Base-by-base conservation (phyloP, 495 filamentous ascomycete species). In the Trichoderma virens region DNA sequence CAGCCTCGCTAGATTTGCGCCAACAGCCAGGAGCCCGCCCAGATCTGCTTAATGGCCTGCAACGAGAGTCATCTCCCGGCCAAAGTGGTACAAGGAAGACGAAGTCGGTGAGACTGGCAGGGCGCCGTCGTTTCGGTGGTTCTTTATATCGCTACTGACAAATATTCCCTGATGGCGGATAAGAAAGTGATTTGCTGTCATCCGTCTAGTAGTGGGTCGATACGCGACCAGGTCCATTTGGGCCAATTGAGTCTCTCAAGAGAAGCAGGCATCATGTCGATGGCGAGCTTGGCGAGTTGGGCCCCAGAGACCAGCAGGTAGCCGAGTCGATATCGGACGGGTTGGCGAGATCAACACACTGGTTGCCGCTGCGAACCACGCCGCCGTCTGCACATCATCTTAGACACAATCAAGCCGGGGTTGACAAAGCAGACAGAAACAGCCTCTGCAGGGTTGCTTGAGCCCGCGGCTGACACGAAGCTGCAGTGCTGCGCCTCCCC, bases 401-500 rank as follows among this genome's bases (percentile, higher is more conserved):
- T 2, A 25, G 18, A 47, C 20, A 23, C 2, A n/a, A 47, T 23
- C 43, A 20, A 20, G 43, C 43, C 43, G 20, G 43, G 43, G 43
- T 23, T 47, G 18, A 5, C 43, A 8, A 13, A 35, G 34, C 34
- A 35, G 34, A 35, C 13, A 13, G 13, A 13, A 35, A 7, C 6
- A 20, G 43, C n/a, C 23, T n/a, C 20, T 47, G 43, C 43, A 47
- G 43, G 43, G 43, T 20, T 25, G n/a, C 6, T 8, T 47, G 18
- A 47, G 9, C 14, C 14, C 16, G 18, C 18, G 43, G 18, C 43
- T 23, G 43, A 47, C 18, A n/a, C 43, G 20, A 20, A 8, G 43
- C 43, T 47, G 43, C 43, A 47, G 43, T 47, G 43, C 43, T 47
- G 43, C 43, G 43, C 43, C 43, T 47, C 43, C 43, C 43, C 43